Conservation (phyloP, 164 flowering plant genomes). For the Cinnamomum micranthum region DNA sequence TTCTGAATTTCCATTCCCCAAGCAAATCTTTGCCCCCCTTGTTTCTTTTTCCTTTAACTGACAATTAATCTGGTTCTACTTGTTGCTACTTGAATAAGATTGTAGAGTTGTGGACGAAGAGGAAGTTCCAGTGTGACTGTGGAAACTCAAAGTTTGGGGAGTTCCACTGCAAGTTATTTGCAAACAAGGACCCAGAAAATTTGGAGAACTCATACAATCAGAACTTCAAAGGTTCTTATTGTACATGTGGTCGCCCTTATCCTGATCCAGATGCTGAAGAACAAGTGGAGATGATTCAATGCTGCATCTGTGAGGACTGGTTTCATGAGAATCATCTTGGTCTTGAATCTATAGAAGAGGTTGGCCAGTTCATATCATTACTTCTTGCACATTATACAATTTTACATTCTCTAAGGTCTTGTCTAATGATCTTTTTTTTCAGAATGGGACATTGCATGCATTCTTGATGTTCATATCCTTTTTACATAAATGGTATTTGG, state of each 20-base stretch:
- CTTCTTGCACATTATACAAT: not conserved
- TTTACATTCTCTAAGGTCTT: not conserved
- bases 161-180: conserved; percentile 74
- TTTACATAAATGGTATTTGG: not conserved
- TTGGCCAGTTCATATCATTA: conserved; percentile 12
- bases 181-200: conserved; percentile 81
- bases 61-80: not conserved
- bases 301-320: conserved; percentile 98
- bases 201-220: conserved; percentile 74
- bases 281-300: conserved; percentile 96
- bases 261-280: conserved; percentile 94
- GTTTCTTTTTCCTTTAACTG: not conserved
- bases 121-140: conserved; percentile 95
- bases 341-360: conserved; percentile 68
- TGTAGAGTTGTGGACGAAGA: conserved; percentile 95
- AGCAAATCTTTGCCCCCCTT: not conserved
- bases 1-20: not conserved
- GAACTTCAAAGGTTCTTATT: conserved; percentile 88
- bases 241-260: conserved; percentile 82
- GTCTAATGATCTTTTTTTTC: not conserved
- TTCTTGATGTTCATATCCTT: not conserved
- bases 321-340: conserved; percentile 94
- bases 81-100: conserved; percentile 36
- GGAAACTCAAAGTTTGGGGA: conserved; percentile 96
- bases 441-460: not conserved